A percentile compares a stretch with the other conserved stretches of the same genome.
These are phyloP conservation scores for Bretschneidera sinensis DNA, from an alignment of 345 rosid species.

Conservation along the genomic window DNA sequence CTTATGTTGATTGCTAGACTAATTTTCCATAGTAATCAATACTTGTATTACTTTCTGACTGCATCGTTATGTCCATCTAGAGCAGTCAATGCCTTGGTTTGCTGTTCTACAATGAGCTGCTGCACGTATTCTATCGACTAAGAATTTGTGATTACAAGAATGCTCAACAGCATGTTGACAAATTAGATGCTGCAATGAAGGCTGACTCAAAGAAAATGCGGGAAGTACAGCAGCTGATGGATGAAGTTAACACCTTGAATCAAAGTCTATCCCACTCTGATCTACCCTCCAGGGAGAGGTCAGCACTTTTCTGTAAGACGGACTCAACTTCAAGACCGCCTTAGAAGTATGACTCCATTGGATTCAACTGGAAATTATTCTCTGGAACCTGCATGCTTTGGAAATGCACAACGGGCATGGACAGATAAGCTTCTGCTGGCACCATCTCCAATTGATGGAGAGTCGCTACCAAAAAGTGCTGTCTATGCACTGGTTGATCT, in stretches of 20 bases:
- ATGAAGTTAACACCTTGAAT: slow-evolving; percentile 63
- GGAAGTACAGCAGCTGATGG: slow-evolving; percentile 42
- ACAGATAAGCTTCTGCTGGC: slow-evolving; percentile 79
- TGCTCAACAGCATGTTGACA: slow-evolving; percentile 79
- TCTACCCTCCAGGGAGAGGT: slow-evolving; percentile 61
- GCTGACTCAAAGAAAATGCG: slow-evolving; percentile 53
- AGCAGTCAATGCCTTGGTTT: slow-evolving; percentile 66
- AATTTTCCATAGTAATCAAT: too few relatives aligned
- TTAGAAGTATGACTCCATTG: slow-evolving; percentile 29
- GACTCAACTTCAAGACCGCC: slow-evolving; percentile 51
- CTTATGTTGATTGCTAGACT: too few relatives aligned
- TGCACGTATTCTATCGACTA: slow-evolving; percentile 81
- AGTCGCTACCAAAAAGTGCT: slow-evolving; percentile 93
- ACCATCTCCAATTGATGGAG: slow-evolving; percentile 84
- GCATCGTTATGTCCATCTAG: slow-evolving; percentile 22
- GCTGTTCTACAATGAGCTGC: slow-evolving; percentile 87
- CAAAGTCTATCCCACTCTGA: slow-evolving; percentile 62
- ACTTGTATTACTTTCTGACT: too few relatives aligned
- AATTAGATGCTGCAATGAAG: slow-evolving; percentile 83
- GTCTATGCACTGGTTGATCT: slow-evolving; percentile 88
- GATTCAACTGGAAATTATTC: slow-evolving; percentile 31
- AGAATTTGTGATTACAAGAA: slow-evolving; percentile 86
- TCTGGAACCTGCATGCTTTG: slow-evolving; percentile 60
- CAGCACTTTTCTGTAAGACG: slow-evolving; percentile 49
- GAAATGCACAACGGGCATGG: slow-evolving; percentile 44